Evolutionary conservation across 2,329 filamentous ascomycete species (phyloP).

Genomic region (Elsinoe perseae): DNA sequence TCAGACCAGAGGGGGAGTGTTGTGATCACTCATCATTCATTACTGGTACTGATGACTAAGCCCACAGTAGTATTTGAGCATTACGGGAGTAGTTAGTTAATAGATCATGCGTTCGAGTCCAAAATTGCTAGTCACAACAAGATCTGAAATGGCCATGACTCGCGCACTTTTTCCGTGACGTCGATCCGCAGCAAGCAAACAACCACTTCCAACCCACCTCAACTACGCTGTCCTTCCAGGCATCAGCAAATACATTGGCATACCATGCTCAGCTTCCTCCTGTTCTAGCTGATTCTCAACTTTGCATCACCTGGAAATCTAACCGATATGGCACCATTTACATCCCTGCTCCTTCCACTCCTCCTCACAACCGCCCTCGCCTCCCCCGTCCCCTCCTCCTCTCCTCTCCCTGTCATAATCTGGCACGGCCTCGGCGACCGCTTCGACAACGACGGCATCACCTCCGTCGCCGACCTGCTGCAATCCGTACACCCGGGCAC

Average conservation of each 20-base stretch:
- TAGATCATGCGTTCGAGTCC: no score
- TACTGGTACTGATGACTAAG: no score
- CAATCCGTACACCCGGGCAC: conserved; percentile 71
- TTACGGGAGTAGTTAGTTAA: no score
- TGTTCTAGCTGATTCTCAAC: not conserved
- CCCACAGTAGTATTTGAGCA: no score
- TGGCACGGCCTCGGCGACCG: conserved; percentile 85
- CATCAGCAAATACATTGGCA: not conserved
- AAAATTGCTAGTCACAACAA: no score
- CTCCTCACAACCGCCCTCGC: conserved; percentile 21
- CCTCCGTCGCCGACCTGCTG: conserved; percentile 61
- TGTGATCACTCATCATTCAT: no score
- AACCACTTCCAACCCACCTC: not conserved
- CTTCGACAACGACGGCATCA: conserved; percentile 68
- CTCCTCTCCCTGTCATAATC: conserved; percentile 76
- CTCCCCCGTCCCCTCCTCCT: conserved; percentile 21
- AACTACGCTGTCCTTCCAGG: not conserved
- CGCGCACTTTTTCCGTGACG: conserved; percentile 6
- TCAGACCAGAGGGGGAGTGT: no score
- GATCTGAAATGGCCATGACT: conserved; percentile 1
- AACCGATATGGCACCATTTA: not conserved
- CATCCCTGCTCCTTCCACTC: conserved; percentile 17
- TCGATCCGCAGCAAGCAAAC: conserved; percentile 7
- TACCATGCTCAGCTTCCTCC: not conserved
- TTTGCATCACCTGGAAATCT: not conserved